Percentiles rank a stretch among this genome's conserved stretches.
Conservation (phyloP, 75 land plant genomes). For the Pseudotsuga menziesii region DNA sequence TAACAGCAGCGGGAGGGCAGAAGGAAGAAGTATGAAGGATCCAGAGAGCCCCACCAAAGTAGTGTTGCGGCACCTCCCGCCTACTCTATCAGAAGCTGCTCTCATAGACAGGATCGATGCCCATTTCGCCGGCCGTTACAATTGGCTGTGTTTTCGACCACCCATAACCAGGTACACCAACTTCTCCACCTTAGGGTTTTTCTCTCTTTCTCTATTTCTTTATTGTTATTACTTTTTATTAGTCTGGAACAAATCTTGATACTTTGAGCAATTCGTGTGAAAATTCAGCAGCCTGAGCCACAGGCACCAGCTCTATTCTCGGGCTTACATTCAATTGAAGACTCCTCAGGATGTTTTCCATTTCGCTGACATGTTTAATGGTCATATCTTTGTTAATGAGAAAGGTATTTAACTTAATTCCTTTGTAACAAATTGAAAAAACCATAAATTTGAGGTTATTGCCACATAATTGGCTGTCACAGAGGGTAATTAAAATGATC, state of each 20-base stretch:
- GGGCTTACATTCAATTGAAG: conserved; percentile 79
- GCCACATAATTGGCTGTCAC: no score
- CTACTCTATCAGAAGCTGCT: conserved; percentile 43
- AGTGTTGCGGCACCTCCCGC: conserved; percentile 86
- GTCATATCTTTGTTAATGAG: conserved; percentile 90
- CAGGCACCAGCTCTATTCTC: conserved; percentile 39
- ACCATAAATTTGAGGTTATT: no score
- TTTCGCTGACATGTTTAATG: conserved; percentile 83
- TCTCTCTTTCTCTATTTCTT: no score
- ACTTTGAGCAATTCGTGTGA: no score
- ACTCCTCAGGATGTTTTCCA: conserved; percentile 80
- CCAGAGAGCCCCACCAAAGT: conserved; percentile 74
- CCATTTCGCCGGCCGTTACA: conserved; percentile 51
- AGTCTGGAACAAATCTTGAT: no score
- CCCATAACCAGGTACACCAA: conserved; percentile 48
- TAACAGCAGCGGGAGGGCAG: no score
- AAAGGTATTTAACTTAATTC: conserved; percentile 38
- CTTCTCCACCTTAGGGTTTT: no score
- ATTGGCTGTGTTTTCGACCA: conserved; percentile 59
- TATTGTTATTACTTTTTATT: no score
- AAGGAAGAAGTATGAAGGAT: conserved; percentile 47
- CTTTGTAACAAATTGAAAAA: no score
- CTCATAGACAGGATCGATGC: conserved; percentile 64
- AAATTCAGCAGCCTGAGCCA: conserved; percentile 19
- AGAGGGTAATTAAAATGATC: no score